These are phyloP conservation scores for Sideroxylon spinosum DNA, from an alignment of 179 eudicot genomes.

Conservation along the genomic window DNA sequence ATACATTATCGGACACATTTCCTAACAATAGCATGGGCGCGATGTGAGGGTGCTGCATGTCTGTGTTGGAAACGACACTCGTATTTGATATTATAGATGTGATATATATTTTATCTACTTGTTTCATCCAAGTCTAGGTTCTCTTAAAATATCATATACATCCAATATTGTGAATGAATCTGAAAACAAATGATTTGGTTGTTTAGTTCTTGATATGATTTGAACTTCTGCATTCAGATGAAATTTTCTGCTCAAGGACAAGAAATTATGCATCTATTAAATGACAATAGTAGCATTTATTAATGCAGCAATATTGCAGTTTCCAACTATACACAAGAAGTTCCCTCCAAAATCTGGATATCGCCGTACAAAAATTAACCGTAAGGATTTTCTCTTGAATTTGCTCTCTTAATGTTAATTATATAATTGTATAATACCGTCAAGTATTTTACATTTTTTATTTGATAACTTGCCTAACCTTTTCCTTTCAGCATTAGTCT, in stretches of 20 bases:
- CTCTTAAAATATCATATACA: neutral
- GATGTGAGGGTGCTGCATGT: too few species aligned
- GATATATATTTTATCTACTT: too few species aligned
- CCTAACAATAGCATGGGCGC: too few species aligned
- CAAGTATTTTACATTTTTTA: neutral
- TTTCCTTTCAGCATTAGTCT: neutral
- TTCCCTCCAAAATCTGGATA: constrained; percentile 82
- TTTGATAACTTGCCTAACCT: neutral
- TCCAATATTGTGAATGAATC: neutral
- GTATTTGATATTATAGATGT: too few species aligned
- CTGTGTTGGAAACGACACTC: too few species aligned
- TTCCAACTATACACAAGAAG: constrained; percentile 80
- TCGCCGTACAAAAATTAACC: constrained; percentile 70
- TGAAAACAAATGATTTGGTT: neutral
- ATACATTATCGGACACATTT: too few species aligned
- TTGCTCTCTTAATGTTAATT: neutral
- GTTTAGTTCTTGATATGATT: constrained; percentile 7
- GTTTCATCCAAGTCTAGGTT: neutral
- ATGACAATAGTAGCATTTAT: constrained; percentile 20
- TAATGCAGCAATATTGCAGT: constrained; percentile 91
- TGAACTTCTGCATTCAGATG: neutral
- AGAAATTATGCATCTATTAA: neutral
- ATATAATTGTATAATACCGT: neutral
- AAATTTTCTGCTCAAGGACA: neutral
- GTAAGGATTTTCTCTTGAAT: constrained; percentile 41